A percentile compares a stretch with the other conserved stretches of the same genome.
Conservation (phyloP, 768 basidiomycete genomes). For the Solioccasus polychromus region DNA sequence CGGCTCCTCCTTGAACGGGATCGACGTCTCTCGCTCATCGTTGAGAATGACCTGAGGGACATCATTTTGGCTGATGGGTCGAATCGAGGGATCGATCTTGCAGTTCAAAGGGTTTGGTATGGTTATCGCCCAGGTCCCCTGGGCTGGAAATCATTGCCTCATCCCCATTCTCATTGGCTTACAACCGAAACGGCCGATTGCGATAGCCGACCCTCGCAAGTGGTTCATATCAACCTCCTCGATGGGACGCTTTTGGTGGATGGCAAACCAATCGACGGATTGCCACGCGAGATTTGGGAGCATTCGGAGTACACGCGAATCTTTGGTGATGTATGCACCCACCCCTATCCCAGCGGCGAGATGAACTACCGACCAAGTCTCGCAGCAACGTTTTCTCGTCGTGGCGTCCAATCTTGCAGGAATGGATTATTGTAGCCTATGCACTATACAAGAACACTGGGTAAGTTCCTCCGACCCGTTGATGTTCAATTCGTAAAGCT, state of each 20-base stretch:
- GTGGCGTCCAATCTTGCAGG: constrained; percentile 9
- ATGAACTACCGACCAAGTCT: background rate
- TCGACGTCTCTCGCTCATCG: constrained; percentile 17
- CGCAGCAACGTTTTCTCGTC: constrained; percentile 4
- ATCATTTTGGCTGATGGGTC: too few species aligned
- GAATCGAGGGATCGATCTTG: constrained; percentile 11
- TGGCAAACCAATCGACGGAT: constrained; percentile 8
- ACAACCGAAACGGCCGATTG: constrained; percentile 1
- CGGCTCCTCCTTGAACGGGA: constrained; percentile 21
- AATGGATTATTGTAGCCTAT: constrained; percentile 14
- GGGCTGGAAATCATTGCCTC: constrained; percentile 1
- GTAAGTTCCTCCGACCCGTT: background rate
- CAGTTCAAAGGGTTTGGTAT: constrained; percentile 5
- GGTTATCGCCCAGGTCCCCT: constrained; percentile 5
- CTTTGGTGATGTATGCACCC: constrained; percentile 11
- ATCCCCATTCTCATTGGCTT: constrained; percentile 14
- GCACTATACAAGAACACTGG: constrained; percentile 1
- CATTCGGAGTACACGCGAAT: constrained; percentile 8
- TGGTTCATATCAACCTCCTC: constrained; percentile 12
- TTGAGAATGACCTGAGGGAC: too few species aligned
- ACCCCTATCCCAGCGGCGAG: too few species aligned
- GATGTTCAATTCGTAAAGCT: background rate
- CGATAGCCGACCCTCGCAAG: background rate
- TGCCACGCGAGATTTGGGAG: constrained; percentile 2
- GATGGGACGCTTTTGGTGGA: constrained; percentile 11